Evolutionary conservation across 2,329 filamentous ascomycete genomes (phyloP), one percentile per base, ranked within the genome.

Genomic region (Cyphellophora attinorum): DNA sequence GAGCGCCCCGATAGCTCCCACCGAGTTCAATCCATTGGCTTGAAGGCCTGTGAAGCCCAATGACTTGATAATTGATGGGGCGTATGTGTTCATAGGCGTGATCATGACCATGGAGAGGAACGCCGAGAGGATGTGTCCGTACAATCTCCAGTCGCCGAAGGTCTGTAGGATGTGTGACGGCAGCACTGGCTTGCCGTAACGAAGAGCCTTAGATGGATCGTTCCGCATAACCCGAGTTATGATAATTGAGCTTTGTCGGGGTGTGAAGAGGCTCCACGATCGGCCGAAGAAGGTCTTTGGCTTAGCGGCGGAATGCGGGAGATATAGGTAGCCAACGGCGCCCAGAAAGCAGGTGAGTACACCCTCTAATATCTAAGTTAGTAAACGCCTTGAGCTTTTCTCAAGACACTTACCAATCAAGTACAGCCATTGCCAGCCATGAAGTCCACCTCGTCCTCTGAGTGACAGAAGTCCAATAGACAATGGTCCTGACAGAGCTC

Each of bases 11-110:
- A 41, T 38, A 42, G 48, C 43, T 13, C 70, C 68, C 6, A 76
- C 69, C 0, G 70, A 66, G 0, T 69, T 64, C 45, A 74, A 53
- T 0, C 71, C 71, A 38, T 76, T 75, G 28, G 64, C 64, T 1
- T 52, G 55, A 3, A 75, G 60, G 0, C 53, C 49, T 3, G 50
- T 53, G 41, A 70, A 75, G 1, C 71, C 72, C 27, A 75, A 65
- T 6, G 60, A 62, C 34, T 57, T 62, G 38, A 75, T 67, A 33
- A 76, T 67, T 5, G 64, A 65, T 0, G 71, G 71, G 0, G 67
- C 62, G 40, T 75, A 74, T 4, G 70, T 67, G 34, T 68, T 61
- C 59, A 51, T 60, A 41, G 46, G 68, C 56, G 14, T 65, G 62
- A 17, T 66, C 52, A 46, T 69, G 59, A 53, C 67, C 69, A 53